A percentile compares a stretch with the other conserved stretches of the same genome.
Evolutionary conservation across 306 rosid species (phyloP).

Genomic region (Cicer chorassanicum): DNA sequence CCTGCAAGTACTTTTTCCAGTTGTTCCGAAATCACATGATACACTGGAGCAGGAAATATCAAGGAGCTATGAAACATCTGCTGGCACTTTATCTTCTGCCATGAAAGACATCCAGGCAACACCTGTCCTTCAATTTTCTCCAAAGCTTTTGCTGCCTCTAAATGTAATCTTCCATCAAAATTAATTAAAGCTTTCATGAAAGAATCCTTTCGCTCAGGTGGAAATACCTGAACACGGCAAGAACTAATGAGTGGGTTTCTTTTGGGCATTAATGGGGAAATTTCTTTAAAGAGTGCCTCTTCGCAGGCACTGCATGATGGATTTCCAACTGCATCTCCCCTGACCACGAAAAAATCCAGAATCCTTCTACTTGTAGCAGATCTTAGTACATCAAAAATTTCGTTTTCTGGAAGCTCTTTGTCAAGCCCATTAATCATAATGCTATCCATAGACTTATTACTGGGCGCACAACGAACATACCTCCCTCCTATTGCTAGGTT

Average conservation of each 20-base stretch:
- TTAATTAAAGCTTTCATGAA: constrained; percentile 72
- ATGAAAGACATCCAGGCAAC: constrained; percentile 71
- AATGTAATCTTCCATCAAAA: constrained; percentile 91
- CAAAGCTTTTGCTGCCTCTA: constrained; percentile 93
- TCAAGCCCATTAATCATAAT: constrained; percentile 59
- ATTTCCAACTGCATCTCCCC: constrained; percentile 72
- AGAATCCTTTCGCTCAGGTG: constrained; percentile 66
- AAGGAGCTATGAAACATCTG: constrained; percentile 76
- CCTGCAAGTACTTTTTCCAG: constrained; percentile 61
- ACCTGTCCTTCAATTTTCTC: constrained; percentile 83
- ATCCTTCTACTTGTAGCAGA: constrained; percentile 70
- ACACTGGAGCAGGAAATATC: constrained; percentile 67
- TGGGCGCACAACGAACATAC: constrained; percentile 58
- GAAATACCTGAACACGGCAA: constrained; percentile 73
- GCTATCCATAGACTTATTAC: constrained; percentile 53
- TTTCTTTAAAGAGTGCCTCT: constrained; percentile 75
- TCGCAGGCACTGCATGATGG: constrained; percentile 68
- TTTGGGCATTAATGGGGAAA: constrained; percentile 73
- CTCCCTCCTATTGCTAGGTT: constrained; percentile 68
- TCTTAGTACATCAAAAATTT: constrained; percentile 64
- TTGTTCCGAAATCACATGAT: constrained; percentile 62
- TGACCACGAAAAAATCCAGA: constrained; percentile 68
- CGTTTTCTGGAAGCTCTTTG: constrained; percentile 69
- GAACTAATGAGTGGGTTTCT: constrained; percentile 51
- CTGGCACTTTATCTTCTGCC: constrained; percentile 94